Base-by-base conservation (phyloP, 2,329 filamentous ascomycete genomes). In the Dactylellina sp. region DNA sequence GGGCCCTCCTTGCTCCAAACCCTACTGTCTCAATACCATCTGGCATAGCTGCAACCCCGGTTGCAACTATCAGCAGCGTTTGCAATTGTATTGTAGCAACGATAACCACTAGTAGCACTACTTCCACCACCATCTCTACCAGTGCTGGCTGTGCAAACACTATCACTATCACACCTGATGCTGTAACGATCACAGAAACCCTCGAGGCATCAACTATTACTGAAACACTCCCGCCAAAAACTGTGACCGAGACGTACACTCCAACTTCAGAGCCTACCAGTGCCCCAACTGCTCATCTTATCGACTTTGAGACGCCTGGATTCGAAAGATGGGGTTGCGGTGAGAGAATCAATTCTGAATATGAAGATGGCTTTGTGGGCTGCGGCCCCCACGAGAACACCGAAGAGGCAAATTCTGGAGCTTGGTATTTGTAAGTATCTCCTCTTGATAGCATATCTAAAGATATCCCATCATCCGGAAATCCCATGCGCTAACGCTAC, bases 1-100 rank as follows among this genome's bases (percentile, higher is more conserved):
- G 39, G n/a, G 46, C 47, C 11, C 55, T 70, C 32, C 64, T 70
- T 11, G 28, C 28, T 22, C 47, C 64, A 28, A 61, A 47, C n/a
- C 64, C 64, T 25, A 61, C 64, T 1, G 64, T 70, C n/a, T 61
- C 55, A 9, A 46, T 61, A 12, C 64, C 64, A 1, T 70, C 64
- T 3, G 55, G 55, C 25, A 70, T 70, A 4, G 12, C 64, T 20
- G 55, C 64, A 16, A 70, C 64, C n/a, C 64, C 64, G 12, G 42
- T 70, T 28, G 53, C 47, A 5, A 61, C 55, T n/a, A 61, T 70
- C 35, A 70, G 55, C n/a, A 70, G 64, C 14, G 46, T 53, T 22
- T 70, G 64, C 35, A 61, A 46, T 22, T 70, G 64, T 40, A 70
- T 61, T 7, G 56, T 70, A 6, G 47, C 40, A 18, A 52, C 63